Percentiles rank a stretch among this genome's conserved stretches.
Evolutionary conservation across 305 asterid genomes (phyloP).

Genomic region (Solanum hybrid): DNA sequence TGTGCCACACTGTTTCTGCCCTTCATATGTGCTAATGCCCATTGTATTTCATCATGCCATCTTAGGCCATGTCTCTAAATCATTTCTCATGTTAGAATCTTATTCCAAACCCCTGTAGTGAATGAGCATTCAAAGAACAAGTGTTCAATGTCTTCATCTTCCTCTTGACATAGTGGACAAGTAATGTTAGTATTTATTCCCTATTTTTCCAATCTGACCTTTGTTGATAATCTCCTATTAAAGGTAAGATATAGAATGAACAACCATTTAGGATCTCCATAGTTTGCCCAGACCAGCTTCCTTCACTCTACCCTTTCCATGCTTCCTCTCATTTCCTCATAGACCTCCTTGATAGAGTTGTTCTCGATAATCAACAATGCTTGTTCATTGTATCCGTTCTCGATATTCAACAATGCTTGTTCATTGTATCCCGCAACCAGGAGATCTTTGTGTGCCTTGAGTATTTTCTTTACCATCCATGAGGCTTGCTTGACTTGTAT

Average conservation of each 20-base stretch:
- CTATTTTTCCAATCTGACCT: background rate
- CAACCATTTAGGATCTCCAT: background rate
- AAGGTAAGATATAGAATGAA: background rate
- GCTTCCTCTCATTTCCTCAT: background rate
- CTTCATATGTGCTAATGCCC: background rate
- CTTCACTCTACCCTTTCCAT: background rate
- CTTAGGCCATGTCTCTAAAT: background rate
- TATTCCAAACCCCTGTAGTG: background rate
- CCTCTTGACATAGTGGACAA: background rate
- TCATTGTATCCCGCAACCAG: background rate
- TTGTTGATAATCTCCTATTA: background rate
- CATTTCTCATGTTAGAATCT: background rate
- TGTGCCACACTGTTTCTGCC: background rate
- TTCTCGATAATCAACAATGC: background rate
- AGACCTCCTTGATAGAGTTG: background rate
- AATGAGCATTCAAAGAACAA: background rate
- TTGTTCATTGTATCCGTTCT: background rate
- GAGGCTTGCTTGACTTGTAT: background rate
- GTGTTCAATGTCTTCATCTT: background rate
- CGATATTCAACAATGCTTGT: background rate
- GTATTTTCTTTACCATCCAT: background rate
- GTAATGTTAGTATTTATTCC: background rate
- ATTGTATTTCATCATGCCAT: background rate
- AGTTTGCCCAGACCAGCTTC: background rate
- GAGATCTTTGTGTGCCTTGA: background rate